Percentiles rank a stretch among this genome's conserved stretches.
Conservation (phyloP, 306 rosid species). For the Ammopiptanthus mongolicus region DNA sequence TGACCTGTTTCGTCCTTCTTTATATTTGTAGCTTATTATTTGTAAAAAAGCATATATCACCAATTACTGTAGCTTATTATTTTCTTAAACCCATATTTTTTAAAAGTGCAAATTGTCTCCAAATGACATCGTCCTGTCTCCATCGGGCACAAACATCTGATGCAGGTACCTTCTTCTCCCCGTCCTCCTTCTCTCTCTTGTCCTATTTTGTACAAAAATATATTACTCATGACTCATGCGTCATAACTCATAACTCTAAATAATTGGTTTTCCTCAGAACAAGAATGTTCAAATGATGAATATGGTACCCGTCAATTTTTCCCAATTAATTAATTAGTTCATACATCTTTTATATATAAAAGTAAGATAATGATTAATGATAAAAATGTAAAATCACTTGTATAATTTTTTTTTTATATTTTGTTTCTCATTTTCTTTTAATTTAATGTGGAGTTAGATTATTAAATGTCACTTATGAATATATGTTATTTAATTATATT, state of each 20-base stretch:
- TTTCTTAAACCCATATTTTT: background rate
- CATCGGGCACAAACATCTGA: background rate
- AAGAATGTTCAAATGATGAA: background rate
- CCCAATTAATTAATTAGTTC: background rate
- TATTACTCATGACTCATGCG: too few species aligned
- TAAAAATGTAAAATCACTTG: too few species aligned
- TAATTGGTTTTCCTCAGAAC: background rate
- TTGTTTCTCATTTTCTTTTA: too few species aligned
- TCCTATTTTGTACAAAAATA: background rate
- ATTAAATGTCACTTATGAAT: too few species aligned
- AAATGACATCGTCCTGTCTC: conserved; percentile 24
- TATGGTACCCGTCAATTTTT: background rate
- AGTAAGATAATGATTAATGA: too few species aligned
- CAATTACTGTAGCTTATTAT: conserved; percentile 10
- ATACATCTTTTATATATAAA: too few species aligned
- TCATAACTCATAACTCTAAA: background rate
- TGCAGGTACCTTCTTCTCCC: background rate
- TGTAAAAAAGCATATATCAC: background rate
- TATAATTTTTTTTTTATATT: too few species aligned
- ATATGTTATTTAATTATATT: too few species aligned
- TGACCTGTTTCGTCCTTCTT: background rate
- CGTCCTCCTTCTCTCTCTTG: background rate
- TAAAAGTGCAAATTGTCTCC: conserved; percentile 7
- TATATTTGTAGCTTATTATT: background rate
- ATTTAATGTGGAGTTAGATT: too few species aligned